Base-by-base conservation (phyloP, 179 eudicot species). In the Dionaea muscipula region DNA sequence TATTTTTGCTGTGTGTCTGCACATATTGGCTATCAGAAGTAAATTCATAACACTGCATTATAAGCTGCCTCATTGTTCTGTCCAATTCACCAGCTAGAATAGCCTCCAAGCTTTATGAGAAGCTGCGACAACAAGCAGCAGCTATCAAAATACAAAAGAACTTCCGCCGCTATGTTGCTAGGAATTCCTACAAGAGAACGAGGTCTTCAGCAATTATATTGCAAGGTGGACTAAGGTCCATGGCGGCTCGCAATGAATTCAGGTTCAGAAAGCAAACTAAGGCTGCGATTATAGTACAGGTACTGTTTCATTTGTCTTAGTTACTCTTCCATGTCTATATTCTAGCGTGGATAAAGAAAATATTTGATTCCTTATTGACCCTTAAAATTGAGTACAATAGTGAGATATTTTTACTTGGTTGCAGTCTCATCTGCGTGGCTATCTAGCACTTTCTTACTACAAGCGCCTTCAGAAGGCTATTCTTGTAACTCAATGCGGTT, bases 141-240 rank as follows among this genome's bases (percentile, higher is more conserved):
- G 84, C 93, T 47, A 37, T 88, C 57, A 88, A 71, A 76, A 85
- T 93, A 56, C 99, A 93, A 65, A 88, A 78, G 90, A 71, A 79
- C 59, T 85, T 78, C 82, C 78, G 86, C 17, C 60, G 90, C 47
- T 60, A 62, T 45, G 64, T 72, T 60, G 75, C 79, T 35, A 54
- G 81, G 60, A 75, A 68, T 66, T 77, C 94, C 47, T 93, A 83
- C 73, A 16, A 18, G 51, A 62, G 61, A 44, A 45, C 75, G 26
- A 75, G 71, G 60, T 39, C 45, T 38, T 76, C 96, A 60, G 87
- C 94, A 50, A 72, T 88, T 47, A 57, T 63, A 51, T 53, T 93
- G 66, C 96, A 93, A 72, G 77, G 95, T 61, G 99, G 96, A 62
- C 73, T 89, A 64, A 79, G 96, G 74, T 84, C 85, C 45, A 88